Base-by-base conservation (phyloP, 2,329 filamentous ascomycete species). In the Aspergillus aculeatinus region DNA sequence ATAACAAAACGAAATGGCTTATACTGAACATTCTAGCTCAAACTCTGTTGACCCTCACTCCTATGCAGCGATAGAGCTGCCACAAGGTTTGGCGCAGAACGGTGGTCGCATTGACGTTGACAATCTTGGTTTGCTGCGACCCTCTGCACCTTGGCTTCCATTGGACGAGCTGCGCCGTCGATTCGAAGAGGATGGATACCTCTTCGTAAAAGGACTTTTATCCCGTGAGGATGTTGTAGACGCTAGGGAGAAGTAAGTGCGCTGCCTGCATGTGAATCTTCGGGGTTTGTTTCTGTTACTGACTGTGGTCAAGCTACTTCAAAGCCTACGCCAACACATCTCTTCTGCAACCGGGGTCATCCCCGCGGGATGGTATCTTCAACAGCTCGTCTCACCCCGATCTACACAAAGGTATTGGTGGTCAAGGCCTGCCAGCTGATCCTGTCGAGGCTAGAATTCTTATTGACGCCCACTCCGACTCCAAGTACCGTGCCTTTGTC, bases 211-310 rank as follows among this genome's bases (percentile, higher is more conserved):
- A 54, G 70, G 72, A 5, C 58, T 80, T 6, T 64, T 81, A 23
- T 77, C 78, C 5, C 70, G 78, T n/a, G 72, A 75, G 51, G 76
- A 78, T 56, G 79, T 81, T 5, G 67, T 79, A 19, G 72, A 77
- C 60, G 74, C 74, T 51, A 69, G 79, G 16, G 69, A 76, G 61
- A 65, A 70, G 64, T 64, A 57, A 39, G 19, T 19, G 16, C 5
- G 9, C 5, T 48, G 14, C n/a, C 33, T 16, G 33, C 12, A 35
- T 35, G 33, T 35, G 33, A 35, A 12, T 11, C 4, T 35, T 12
- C 33, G 33, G 33, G 33, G 33, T 35, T 3, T 12, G 5, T 35
- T 5, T 35, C 33, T 6, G 4, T 16, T 35, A 16, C 4, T 35
- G 14, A 35, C 33, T 4, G 14, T 29, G 14, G 11, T 16, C 12